Base-by-base conservation (phyloP, 106 monocot genomes). In the Agapanthus africanus region DNA sequence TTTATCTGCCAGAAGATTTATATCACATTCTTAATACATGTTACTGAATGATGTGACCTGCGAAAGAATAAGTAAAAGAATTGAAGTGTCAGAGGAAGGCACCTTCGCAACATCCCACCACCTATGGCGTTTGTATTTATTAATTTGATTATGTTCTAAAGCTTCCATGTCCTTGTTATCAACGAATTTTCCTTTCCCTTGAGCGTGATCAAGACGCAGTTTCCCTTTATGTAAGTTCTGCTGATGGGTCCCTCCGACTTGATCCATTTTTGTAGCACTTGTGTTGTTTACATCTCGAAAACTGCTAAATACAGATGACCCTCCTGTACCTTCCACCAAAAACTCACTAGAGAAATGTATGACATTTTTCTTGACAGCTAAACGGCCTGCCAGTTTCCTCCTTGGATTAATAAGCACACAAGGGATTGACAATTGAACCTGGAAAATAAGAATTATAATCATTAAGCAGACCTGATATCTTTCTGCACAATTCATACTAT, bases 261-360 rank as follows among this genome's bases (percentile, higher is more conserved):
- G 73, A 69, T 82, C 83, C 30, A 10, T 40, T 68, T 85, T 80
- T 60, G 23, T 40, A 60, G 80, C 61, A 65, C 84, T 81, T 22
- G 74, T 36, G 57, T 40, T 65, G 37, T 50, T 79, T 27, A 34
- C 18, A 40, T 66, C 70, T 54, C 54, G 54, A 52, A 87, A 85
- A 7, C 75, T 84, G 37, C 80, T 85, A 72, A 99, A 99, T 70
- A 85, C 78, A 73, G 97, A 90, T 46, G 90, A 87, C 37, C 89
- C 97, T 40, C 87, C 97, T 57, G 97, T 83, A 41, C 97, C 93
- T 83, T 92, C 90, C 42, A 93, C 90, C 60, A 99, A 70, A 82
- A 93, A 92, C 54, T 99, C 81, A 40, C 89, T 78, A 54, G 81
- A 81, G 76, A 99, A 93, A 75, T 93, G 87, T 26, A 99, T 56